Conservation (phyloP, 768 basidiomycete species). For the Collybia mongolica region DNA sequence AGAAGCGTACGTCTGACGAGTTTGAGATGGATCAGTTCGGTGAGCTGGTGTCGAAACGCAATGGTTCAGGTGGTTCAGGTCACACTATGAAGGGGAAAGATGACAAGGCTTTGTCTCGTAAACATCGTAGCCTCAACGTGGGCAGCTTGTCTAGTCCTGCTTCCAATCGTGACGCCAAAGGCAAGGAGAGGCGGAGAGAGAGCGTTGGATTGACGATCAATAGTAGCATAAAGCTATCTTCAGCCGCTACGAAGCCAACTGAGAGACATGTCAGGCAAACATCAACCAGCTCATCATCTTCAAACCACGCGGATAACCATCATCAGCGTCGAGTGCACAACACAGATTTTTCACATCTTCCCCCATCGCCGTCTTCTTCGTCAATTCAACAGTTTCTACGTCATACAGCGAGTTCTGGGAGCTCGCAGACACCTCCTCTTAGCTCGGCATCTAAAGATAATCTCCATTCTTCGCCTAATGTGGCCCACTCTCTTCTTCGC, state of each 20-base stretch:
- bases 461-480: slow-evolving; percentile 53
- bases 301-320: slow-evolving; percentile 49
- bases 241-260: slow-evolving; percentile 27
- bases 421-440: slow-evolving; percentile 36
- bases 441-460: slow-evolving; percentile 43
- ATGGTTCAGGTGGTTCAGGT: slow-evolving; percentile 23
- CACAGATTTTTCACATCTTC: slow-evolving; percentile 85
- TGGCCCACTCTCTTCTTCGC: slow-evolving; percentile 81
- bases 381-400: slow-evolving; percentile 83
- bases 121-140: slow-evolving; percentile 71
- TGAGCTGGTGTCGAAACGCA: slow-evolving; percentile 51
- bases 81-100: slow-evolving; percentile 42
- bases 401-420: slow-evolving; percentile 44
- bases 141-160: slow-evolving; percentile 36
- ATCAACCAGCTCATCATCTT: slow-evolving; percentile 68
- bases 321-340: slow-evolving; percentile 61
- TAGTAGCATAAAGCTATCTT: slow-evolving; percentile 30
- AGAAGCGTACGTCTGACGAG: slow-evolving; percentile 80
- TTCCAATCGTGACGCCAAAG: slow-evolving; percentile 39
- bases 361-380: slow-evolving; percentile 88
- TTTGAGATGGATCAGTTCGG: slow-evolving; percentile 79
- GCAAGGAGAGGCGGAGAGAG: slow-evolving; percentile 56
- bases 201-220: slow-evolving; percentile 45
- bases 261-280: slow-evolving; percentile 62
- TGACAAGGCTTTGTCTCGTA: slow-evolving; percentile 52